Conservation (phyloP, 495 filamentous ascomycete species). For the Lineolata rhizophorae region DNA sequence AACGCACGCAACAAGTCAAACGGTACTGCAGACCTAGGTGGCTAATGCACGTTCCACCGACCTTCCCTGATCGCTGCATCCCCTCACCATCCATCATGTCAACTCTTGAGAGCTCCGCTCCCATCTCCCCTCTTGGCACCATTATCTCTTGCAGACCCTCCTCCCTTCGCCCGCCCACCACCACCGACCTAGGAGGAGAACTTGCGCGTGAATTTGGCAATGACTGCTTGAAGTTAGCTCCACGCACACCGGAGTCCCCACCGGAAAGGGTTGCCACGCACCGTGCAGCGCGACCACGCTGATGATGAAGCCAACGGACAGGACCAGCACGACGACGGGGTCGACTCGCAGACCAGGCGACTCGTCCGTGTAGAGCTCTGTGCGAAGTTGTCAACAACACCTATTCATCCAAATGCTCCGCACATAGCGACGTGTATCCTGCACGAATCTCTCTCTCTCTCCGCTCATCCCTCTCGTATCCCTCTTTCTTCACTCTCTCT, state of each 20-base stretch:
- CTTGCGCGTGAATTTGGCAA: slow-evolving; percentile 85
- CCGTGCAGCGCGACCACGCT: slow-evolving; percentile 92
- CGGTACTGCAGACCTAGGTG: no score
- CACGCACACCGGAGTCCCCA: neutral
- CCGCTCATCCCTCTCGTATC: neutral
- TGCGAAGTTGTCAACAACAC: slow-evolving; percentile 8
- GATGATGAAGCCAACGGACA: slow-evolving; percentile 94
- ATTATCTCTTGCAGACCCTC: no score
- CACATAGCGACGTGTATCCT: no score
- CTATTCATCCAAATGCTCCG: no score
- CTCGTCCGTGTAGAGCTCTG: slow-evolving; percentile 94
- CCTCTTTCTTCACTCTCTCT: neutral
- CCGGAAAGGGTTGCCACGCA: slow-evolving; percentile 25
- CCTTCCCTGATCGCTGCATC: no score
- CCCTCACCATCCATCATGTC: no score
- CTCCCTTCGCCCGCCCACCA: no score
- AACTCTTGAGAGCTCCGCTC: no score
- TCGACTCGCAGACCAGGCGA: slow-evolving; percentile 90
- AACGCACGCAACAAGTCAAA: no score
- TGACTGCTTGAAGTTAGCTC: slow-evolving; percentile 34
- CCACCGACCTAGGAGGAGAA: slow-evolving; percentile 38
- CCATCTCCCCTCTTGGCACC: no score
- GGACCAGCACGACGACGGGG: slow-evolving; percentile 84
- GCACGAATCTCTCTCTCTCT: slow-evolving; percentile 1
- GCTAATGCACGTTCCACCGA: no score